Evolutionary conservation across 352 stramenopile genomes (phyloP).

Genomic region (Bremia lactucae): DNA sequence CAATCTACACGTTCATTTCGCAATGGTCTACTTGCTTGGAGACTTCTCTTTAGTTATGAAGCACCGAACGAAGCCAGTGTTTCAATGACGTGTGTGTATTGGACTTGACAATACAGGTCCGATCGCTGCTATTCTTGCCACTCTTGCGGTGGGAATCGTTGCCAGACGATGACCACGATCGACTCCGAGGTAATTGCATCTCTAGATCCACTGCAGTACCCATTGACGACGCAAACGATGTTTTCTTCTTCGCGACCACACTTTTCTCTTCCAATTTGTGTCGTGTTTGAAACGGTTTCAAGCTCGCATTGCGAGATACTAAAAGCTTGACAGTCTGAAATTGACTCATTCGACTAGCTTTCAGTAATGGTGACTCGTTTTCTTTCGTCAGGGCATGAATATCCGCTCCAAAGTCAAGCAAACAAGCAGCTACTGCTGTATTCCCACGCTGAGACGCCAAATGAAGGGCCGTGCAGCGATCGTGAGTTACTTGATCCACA

Average conservation of each 20-base stretch:
- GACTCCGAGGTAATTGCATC: slow-evolving; percentile 17
- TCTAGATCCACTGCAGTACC: slow-evolving; percentile 5
- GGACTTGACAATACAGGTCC: slow-evolving; percentile 52
- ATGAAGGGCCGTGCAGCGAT: slow-evolving; percentile 63
- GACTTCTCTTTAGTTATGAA: slow-evolving; percentile 29
- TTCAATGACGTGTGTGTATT: slow-evolving; percentile 64
- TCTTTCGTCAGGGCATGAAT: slow-evolving; percentile 48
- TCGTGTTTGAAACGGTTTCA: slow-evolving; percentile 12
- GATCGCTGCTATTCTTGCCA: slow-evolving; percentile 25
- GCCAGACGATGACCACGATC: slow-evolving; percentile 18
- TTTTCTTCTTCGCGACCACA: slow-evolving; percentile 4
- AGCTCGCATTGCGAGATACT: slow-evolving; percentile 35
- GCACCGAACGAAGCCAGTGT: slow-evolving; percentile 54
- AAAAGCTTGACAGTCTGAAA: slow-evolving; percentile 69
- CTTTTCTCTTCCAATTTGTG: slow-evolving; percentile 21
- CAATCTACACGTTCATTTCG: no score
- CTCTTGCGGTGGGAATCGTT: slow-evolving; percentile 18
- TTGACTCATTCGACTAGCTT: slow-evolving; percentile 76
- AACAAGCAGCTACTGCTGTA: slow-evolving; percentile 46
- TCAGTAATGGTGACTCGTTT: slow-evolving; percentile 65
- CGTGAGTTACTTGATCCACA: slow-evolving; percentile 47
- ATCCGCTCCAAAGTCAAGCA: slow-evolving; percentile 59
- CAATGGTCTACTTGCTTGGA: no score
- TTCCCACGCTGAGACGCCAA: slow-evolving; percentile 71
- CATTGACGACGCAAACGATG: slow-evolving; percentile 19